Evolutionary conservation across 192 early-diverging fungal species (phyloP).

Genomic region (Spizellomyces sp.): DNA sequence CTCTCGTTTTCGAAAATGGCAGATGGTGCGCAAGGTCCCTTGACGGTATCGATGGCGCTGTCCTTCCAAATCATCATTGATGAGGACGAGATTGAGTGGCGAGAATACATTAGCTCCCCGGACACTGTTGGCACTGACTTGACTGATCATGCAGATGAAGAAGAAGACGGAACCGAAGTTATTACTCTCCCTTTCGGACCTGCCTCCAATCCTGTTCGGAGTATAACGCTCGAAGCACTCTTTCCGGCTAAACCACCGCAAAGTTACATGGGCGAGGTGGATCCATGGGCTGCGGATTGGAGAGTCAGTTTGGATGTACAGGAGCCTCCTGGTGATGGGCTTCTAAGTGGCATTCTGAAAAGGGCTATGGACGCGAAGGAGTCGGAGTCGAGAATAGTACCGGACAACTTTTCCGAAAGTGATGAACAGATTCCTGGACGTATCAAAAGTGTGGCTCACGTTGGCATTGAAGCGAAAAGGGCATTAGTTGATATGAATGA

Average conservation of each 20-base stretch:
- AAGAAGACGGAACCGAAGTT: conserved; percentile 5
- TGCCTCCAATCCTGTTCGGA: conserved; percentile 28
- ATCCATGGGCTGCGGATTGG: conserved; percentile 6
- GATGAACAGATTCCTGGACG: too few relatives aligned
- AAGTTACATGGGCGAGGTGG: background rate
- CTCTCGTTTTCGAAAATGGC: too few relatives aligned
- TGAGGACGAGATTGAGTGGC: conserved; percentile 30
- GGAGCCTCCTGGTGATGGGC: background rate
- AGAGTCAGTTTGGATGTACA: conserved; percentile 1
- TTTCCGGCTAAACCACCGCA: background rate
- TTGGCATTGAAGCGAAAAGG: background rate
- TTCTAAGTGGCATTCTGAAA: conserved; percentile 7
- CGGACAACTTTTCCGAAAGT: background rate
- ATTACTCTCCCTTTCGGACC: conserved; percentile 34
- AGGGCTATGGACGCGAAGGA: conserved; percentile 1
- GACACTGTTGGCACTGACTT: background rate
- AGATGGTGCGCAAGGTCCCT: too few relatives aligned
- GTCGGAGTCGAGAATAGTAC: background rate
- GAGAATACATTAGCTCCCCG: conserved; percentile 1
- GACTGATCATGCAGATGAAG: conserved; percentile 6
- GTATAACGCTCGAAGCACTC: conserved; percentile 26
- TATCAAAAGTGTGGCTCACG: too few relatives aligned
- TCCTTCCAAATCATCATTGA: conserved; percentile 7
- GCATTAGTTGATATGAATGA: conserved; percentile 22
- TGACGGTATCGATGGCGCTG: conserved; percentile 5